Percentiles rank a stretch among this genome's conserved stretches.
Conservation (phyloP, 331 rosid genomes). For the Quercus tomentella region DNA sequence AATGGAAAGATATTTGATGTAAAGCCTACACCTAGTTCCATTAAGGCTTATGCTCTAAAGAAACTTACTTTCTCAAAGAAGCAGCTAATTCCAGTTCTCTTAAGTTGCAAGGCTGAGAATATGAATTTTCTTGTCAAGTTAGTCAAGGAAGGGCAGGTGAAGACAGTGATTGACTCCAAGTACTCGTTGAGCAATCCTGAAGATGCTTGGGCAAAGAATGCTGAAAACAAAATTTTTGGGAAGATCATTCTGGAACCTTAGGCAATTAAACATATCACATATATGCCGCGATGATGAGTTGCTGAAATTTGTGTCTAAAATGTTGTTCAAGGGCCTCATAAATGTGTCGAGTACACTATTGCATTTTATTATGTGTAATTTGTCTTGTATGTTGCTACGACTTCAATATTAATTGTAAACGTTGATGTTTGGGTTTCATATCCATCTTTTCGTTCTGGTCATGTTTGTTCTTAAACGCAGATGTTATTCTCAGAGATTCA, state of each 20-base stretch:
- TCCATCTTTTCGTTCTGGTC: no score
- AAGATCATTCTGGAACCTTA: neutral
- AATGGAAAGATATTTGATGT: conserved; percentile 65
- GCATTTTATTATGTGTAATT: no score
- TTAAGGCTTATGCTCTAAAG: conserved; percentile 38
- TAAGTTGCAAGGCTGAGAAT: conserved; percentile 40
- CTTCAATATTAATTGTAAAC: no score
- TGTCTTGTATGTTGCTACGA: no score
- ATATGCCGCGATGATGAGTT: no score
- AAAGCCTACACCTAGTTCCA: conserved; percentile 39
- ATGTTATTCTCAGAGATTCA: no score
- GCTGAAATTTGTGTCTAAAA: no score
- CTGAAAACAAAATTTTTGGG: neutral
- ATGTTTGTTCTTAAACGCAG: no score
- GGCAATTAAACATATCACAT: neutral
- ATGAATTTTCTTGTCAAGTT: conserved; percentile 46
- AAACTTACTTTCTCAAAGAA: conserved; percentile 71
- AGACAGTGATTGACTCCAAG: conserved; percentile 28
- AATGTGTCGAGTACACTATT: no score
- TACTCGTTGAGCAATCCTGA: neutral
- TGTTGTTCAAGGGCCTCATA: no score
- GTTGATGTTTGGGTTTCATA: no score
- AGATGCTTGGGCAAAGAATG: neutral
- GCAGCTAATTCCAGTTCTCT: conserved; percentile 48
- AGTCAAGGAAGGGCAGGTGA: conserved; percentile 56